Evolutionary conservation across 225 moss, liverwort and hornwort species (phyloP).

Genomic region (Anthoceros angustus): DNA sequence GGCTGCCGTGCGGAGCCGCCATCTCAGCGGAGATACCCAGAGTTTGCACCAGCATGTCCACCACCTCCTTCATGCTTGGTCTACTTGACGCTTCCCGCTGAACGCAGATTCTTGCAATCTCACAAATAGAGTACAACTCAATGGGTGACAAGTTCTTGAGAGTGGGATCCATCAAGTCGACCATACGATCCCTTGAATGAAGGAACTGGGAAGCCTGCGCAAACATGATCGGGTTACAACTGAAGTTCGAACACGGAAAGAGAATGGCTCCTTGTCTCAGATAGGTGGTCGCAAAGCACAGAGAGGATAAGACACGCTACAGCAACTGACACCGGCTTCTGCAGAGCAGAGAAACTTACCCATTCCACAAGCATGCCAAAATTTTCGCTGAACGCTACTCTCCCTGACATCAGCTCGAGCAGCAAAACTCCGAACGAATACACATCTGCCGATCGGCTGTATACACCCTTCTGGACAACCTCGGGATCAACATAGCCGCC

Average conservation of each 20-base stretch:
- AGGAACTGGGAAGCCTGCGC: constrained; percentile 26
- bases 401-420: constrained; percentile 29
- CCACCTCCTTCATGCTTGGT: constrained; percentile 21
- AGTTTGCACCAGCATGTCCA: constrained; percentile 24
- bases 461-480: constrained; percentile 7
- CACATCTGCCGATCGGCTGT: constrained; percentile 23
- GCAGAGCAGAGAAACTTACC: constrained; percentile 8
- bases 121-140: constrained; percentile 26
- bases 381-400: constrained; percentile 15
- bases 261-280: no score
- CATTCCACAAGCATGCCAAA: constrained; percentile 23
- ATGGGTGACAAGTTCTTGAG: constrained; percentile 20
- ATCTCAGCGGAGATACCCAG: constrained; percentile 27
- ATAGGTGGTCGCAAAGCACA: not conserved
- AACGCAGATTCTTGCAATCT: constrained; percentile 27
- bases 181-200: constrained; percentile 17
- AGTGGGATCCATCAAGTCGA: constrained; percentile 21
- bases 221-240: not conserved
- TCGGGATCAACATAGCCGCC: constrained; percentile 4
- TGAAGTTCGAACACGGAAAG: not conserved
- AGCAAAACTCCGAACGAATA: constrained; percentile 27
- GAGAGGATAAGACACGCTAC: not conserved
- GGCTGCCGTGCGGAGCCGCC: constrained; percentile 34
- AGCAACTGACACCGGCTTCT: not conserved
- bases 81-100: constrained; percentile 18